A percentile compares a stretch with the other conserved stretches of the same genome.
Evolutionary conservation across 352 stramenopile genomes (phyloP).

Genomic region (Phytophthora brassicae): DNA sequence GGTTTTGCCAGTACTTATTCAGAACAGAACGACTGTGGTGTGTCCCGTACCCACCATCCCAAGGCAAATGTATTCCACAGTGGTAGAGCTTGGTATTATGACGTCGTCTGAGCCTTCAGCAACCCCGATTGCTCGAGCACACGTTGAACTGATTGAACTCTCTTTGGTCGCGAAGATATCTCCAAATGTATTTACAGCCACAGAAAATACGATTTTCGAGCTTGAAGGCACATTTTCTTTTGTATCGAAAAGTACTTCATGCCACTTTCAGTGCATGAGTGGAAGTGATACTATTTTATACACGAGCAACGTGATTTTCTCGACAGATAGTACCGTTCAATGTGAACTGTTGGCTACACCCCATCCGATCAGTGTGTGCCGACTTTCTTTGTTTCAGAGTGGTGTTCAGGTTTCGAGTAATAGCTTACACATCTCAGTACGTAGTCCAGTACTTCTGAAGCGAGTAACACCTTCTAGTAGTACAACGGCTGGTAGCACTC

Average conservation of each 20-base stretch:
- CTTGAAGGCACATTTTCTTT: conserved; percentile 37
- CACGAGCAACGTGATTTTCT: conserved; percentile 11
- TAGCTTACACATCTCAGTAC: conserved; percentile 13
- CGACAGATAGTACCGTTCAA: conserved; percentile 22
- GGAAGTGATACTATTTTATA: background rate
- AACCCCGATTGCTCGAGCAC: conserved; percentile 1
- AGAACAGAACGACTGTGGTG: conserved; percentile 21
- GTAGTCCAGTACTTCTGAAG: conserved; percentile 11
- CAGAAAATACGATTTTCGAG: conserved; percentile 20
- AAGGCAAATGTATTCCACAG: conserved; percentile 15
- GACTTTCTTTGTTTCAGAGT: conserved; percentile 27
- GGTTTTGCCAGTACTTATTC: background rate
- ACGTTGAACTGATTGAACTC: conserved; percentile 26
- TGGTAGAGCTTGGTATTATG: conserved; percentile 30
- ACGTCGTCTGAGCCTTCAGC: background rate
- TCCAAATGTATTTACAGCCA: conserved; percentile 11
- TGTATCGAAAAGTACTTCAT: conserved; percentile 19
- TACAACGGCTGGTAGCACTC: conserved; percentile 24
- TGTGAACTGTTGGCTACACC: conserved; percentile 21
- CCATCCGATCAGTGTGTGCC: conserved; percentile 15
- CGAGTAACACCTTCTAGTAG: conserved; percentile 29
- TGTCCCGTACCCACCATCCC: conserved; percentile 34
- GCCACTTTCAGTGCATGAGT: conserved; percentile 27
- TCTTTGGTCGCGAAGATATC: conserved; percentile 28
- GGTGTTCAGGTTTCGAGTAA: conserved; percentile 33